Conservation (phyloP, 345 rosid genomes). For the Populus deltoides region DNA sequence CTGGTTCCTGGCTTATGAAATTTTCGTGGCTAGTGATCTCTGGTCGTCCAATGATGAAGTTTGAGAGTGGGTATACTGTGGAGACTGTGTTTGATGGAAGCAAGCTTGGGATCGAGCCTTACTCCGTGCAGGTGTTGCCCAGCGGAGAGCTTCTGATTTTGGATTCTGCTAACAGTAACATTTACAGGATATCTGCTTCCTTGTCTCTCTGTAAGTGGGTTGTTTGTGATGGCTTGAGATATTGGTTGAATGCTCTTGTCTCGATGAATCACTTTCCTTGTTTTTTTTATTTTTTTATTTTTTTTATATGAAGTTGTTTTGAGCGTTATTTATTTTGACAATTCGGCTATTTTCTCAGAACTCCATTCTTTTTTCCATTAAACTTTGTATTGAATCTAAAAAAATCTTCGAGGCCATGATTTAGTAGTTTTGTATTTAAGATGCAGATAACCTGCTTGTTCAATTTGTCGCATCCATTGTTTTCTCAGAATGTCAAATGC, state of each 20-base stretch:
- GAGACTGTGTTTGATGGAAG: slow-evolving; percentile 99
- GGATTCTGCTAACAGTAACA: slow-evolving; percentile 87
- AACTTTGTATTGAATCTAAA: not conserved
- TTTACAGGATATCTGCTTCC: slow-evolving; percentile 84
- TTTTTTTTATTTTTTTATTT: not conserved
- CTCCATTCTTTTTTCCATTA: not conserved
- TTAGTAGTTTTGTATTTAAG: not conserved
- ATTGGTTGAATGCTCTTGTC: not conserved
- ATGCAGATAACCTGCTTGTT: not conserved
- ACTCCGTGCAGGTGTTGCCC: slow-evolving; percentile 72
- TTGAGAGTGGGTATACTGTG: slow-evolving; percentile 87
- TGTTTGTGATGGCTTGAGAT: slow-evolving; percentile 1
- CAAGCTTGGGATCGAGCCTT: slow-evolving; percentile 90
- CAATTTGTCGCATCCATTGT: not conserved
- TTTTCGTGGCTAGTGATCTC: slow-evolving; percentile 50
- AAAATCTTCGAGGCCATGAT: not conserved
- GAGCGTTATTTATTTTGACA: not conserved
- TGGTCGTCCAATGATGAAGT: slow-evolving; percentile 90
- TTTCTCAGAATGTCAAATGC: slow-evolving; percentile 2
- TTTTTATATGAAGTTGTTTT: not conserved
- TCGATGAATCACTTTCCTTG: not conserved
- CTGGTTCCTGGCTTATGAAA: not conserved
- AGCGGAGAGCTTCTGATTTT: slow-evolving; percentile 83
- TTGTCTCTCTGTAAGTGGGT: slow-evolving; percentile 77
- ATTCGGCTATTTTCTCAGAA: not conserved